Evolutionary conservation across 176 grass and related monocot species (phyloP).

Genomic region (Alopecurus myosuroides): DNA sequence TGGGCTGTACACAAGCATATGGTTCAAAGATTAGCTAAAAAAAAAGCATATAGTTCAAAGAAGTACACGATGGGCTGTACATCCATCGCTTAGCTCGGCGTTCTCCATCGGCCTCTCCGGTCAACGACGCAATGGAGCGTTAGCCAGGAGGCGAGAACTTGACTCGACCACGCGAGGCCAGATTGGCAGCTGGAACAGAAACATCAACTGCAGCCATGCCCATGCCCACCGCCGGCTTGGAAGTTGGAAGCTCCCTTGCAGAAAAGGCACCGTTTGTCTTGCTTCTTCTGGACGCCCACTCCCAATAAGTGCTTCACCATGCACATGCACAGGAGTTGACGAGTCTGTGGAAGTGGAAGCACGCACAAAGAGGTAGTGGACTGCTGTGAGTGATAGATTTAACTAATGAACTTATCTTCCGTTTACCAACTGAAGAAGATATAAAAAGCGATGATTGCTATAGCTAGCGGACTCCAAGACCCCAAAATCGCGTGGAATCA

Average conservation of each 20-base stretch:
- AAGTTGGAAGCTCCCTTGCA: not conserved
- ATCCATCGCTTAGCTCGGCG: no score
- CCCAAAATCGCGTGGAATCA: conserved; percentile 4
- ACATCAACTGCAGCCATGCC: no score
- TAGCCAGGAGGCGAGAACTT: no score
- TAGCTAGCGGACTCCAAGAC: not conserved
- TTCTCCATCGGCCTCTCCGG: no score
- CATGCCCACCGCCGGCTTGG: not conserved
- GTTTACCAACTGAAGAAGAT: not conserved
- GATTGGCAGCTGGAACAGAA: no score
- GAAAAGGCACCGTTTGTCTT: not conserved
- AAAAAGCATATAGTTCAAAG: no score
- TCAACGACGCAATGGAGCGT: no score
- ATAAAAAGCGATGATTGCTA: not conserved
- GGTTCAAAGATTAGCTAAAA: no score
- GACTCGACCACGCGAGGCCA: no score
- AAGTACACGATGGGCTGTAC: no score
- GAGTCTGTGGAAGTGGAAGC: not conserved
- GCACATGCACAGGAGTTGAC: not conserved
- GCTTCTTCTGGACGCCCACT: not conserved
- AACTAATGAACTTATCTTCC: not conserved
- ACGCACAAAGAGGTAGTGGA: not conserved
- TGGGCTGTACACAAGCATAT: no score
- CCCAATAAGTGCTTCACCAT: not conserved
- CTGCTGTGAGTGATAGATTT: not conserved